Conservation (phyloP, 371 early-diverging fungal genomes). For the Mucor indicus region DNA sequence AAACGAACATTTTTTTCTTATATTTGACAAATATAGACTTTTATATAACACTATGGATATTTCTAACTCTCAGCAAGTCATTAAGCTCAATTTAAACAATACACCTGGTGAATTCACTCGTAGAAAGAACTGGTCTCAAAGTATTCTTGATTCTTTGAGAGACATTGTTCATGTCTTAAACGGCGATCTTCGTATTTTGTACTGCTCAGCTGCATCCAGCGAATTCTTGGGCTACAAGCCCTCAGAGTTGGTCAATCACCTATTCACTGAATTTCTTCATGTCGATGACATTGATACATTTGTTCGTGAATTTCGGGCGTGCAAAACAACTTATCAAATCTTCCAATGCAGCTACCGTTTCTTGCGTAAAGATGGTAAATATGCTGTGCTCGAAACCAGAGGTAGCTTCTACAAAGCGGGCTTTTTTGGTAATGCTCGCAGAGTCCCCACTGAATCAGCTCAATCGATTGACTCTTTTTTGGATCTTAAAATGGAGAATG, state of each 20-base stretch:
- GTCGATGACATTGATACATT: constrained; percentile 48
- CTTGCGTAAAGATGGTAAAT: constrained; percentile 41
- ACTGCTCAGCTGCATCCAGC: constrained; percentile 43
- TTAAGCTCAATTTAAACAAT: background rate
- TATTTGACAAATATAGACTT: no score
- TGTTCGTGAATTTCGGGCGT: constrained; percentile 23
- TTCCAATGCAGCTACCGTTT: constrained; percentile 31
- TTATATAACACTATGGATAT: no score
- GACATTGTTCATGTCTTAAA: constrained; percentile 55
- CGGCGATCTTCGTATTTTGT: constrained; percentile 35
- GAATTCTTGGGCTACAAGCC: constrained; percentile 45
- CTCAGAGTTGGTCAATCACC: constrained; percentile 37
- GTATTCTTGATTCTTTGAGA: constrained; percentile 47
- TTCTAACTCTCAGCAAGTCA: background rate
- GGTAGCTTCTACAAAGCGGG: constrained; percentile 32
- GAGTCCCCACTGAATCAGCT: constrained; percentile 32
- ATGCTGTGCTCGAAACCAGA: constrained; percentile 34
- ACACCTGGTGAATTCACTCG: constrained; percentile 34
- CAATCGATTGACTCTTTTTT: constrained; percentile 38
- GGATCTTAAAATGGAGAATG: constrained; percentile 48
- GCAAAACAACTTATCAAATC: constrained; percentile 2
- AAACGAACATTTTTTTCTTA: no score
- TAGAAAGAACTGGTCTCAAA: constrained; percentile 42
- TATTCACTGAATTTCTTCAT: constrained; percentile 46
- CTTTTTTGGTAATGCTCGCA: constrained; percentile 41